Base-by-base conservation (phyloP, 2,329 filamentous ascomycete species). In the Fusarium sacchari region DNA sequence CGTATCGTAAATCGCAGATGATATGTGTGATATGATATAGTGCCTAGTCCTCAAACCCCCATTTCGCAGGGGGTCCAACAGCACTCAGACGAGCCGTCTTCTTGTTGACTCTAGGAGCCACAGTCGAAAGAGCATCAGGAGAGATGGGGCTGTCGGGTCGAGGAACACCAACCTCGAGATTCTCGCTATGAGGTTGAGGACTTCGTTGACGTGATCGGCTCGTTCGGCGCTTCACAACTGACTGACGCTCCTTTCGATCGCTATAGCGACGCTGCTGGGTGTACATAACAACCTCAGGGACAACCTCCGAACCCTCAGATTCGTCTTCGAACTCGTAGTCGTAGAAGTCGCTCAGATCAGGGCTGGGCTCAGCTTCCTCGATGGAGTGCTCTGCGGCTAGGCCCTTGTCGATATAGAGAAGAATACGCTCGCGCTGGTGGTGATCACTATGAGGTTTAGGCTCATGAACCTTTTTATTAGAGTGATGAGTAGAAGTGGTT, bases 71-170 rank as follows among this genome's bases (percentile, higher is more conserved):
- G 24, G 75, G 74, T 17, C 80, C 81, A 24, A 81, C 79, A 5
- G 81, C 80, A 42, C 81, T 82, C 42, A 81, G 60, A 10, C 85
- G 82, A 17, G 83, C 84, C 56, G 81, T 80, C 74, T 83, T 85
- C 76, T 84, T 83, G 73, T 77, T 79, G 53, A 79, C 71, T 28
- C 64, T 69, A 22, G 76, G 75, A 24, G 76, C 75, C 11, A 73
- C 69, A 15, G 74, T 57, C 5, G 81, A 78, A 43, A 83, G 80
- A 2, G 76, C 67, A 20, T 79, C 78, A 4, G 82, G 80, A 1
- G 82, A 83, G 57, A 84, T 81, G 36, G 81, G 82, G 64, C 82
- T 84, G 57, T 86, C 84, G 6, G 85, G 84, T 28, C 84, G 80
- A 11, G 84, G 82, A 11, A 84, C 58, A n/a, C 77, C 76, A 14